phyloP scores from a whole-genome alignment of 179 eudicot species.

The Spergularia azorica region DNA sequence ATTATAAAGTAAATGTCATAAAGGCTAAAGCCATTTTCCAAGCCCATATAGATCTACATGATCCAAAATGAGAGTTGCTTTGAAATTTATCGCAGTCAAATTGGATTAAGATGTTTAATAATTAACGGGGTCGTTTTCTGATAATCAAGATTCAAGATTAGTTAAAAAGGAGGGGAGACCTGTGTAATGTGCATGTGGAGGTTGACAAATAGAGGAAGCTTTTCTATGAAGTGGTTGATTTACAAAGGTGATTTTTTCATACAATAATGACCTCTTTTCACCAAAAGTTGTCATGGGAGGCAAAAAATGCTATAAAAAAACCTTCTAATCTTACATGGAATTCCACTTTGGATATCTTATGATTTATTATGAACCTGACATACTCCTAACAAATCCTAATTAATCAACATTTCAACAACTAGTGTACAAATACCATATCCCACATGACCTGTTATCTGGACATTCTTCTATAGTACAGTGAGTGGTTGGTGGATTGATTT shows the following conservation, averaged over 20 bases:
- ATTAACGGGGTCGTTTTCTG: slow-evolving; percentile 27
- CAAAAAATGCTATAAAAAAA: slow-evolving; percentile 31
- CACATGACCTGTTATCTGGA: slow-evolving; percentile 21
- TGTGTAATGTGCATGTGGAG: slow-evolving; percentile 42
- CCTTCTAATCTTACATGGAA: slow-evolving; percentile 38
- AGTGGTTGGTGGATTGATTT: neutral
- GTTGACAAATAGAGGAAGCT: slow-evolving; percentile 36
- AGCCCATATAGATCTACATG: too few relatives aligned
- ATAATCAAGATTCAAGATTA: slow-evolving; percentile 22
- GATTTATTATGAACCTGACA: neutral
- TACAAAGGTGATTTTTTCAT: slow-evolving; percentile 18
- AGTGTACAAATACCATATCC: slow-evolving; percentile 17
- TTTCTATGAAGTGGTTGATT: slow-evolving; percentile 38
- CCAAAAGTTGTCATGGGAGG: slow-evolving; percentile 32
- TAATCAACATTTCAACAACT: neutral
- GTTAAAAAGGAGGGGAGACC: slow-evolving; percentile 32
- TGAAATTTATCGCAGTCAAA: neutral
- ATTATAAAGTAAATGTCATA: too few relatives aligned
- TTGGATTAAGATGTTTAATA: neutral
- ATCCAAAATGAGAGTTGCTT: too few relatives aligned
- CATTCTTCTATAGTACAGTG: neutral
- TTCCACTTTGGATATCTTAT: slow-evolving; percentile 32
- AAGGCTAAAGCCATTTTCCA: too few relatives aligned
- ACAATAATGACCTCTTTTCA: slow-evolving; percentile 26
- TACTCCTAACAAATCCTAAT: neutral